Conservation (phyloP, 768 basidiomycete species). For the Scleroderma bovista region DNA sequence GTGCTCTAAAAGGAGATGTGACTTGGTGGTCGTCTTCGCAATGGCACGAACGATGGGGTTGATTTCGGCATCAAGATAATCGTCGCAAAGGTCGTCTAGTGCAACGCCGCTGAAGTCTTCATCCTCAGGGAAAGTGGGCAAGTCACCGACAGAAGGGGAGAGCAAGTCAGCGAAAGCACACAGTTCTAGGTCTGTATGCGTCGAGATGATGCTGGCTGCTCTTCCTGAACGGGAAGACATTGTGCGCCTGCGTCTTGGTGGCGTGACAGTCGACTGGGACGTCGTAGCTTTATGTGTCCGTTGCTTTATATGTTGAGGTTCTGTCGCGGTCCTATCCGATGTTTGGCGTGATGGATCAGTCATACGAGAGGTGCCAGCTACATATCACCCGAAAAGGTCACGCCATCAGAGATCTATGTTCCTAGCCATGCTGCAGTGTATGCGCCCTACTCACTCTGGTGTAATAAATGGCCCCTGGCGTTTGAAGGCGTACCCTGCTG, state of each 20-base stretch:
- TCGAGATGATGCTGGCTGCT: constrained; percentile 39
- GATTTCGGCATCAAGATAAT: constrained; percentile 24
- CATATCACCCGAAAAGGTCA: constrained; percentile 6
- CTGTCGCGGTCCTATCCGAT: constrained; percentile 5
- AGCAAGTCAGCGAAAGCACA: constrained; percentile 47
- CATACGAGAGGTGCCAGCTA: constrained; percentile 12
- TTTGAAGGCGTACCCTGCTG: constrained; percentile 19
- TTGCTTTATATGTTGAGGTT: constrained; percentile 10
- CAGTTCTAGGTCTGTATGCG: constrained; percentile 45
- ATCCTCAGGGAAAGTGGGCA: constrained; percentile 17
- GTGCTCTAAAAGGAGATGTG: constrained; percentile 26
- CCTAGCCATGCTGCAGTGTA: constrained; percentile 18
- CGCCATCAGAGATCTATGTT: constrained; percentile 19
- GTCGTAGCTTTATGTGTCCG: constrained; percentile 19
- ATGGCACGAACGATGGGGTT: constrained; percentile 5
- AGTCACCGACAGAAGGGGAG: constrained; percentile 28
- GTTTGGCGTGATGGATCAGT: constrained; percentile 14
- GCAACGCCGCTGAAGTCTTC: constrained; percentile 14
- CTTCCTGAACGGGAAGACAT: constrained; percentile 26
- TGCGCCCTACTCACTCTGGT: constrained; percentile 25
- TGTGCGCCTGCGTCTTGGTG: constrained; percentile 10
- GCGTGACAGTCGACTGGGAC: constrained; percentile 22
- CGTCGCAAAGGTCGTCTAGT: constrained; percentile 25
- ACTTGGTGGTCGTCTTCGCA: constrained; percentile 6
- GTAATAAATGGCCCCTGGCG: constrained; percentile 15